A percentile compares a stretch with the other conserved stretches of the same genome.
phyloP scores from a whole-genome alignment of 1,284 basidiomycete genomes.

The Microstroma glucosiphilum region DNA sequence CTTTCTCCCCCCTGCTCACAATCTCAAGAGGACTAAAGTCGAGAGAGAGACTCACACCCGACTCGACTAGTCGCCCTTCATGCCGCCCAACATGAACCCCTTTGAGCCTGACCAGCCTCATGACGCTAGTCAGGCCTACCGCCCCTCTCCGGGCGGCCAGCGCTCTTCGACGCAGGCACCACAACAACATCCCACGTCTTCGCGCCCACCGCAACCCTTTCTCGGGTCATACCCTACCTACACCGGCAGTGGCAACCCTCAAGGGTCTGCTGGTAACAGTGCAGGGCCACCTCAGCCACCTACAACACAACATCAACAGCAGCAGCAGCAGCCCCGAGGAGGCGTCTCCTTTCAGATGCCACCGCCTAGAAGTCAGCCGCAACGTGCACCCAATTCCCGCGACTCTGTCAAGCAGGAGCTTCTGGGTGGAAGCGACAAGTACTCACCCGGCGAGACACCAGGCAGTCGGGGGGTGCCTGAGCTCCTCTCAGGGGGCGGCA shows the following conservation, averaged over 20 bases:
- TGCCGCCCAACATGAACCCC: conserved; percentile 2
- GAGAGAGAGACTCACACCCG: no score
- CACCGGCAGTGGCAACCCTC: no score
- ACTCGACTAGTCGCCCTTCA: no score
- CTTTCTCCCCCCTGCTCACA: no score
- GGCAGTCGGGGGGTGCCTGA: conserved; percentile 13
- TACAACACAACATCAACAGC: conserved; percentile 1
- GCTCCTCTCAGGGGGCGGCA: not conserved
- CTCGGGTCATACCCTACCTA: no score
- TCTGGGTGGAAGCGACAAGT: conserved; percentile 25
- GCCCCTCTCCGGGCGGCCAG: not conserved
- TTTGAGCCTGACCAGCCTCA: not conserved
- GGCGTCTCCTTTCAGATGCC: conserved; percentile 40
- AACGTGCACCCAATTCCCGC: conserved; percentile 27
- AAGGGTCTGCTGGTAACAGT: no score
- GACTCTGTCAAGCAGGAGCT: conserved; percentile 33
- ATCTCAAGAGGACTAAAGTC: no score
- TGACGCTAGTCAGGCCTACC: not conserved
- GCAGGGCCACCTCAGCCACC: not conserved
- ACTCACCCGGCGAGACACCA: conserved; percentile 9
- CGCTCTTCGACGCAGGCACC: no score
- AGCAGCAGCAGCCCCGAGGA: conserved; percentile 2
- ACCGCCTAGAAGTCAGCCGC: conserved; percentile 18
- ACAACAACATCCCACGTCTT: no score
- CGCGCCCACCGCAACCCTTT: no score